Percentiles rank a stretch among this genome's conserved stretches.
These are phyloP conservation scores for Trapa incisa DNA, from an alignment of 345 rosid species.

Conservation along the genomic window DNA sequence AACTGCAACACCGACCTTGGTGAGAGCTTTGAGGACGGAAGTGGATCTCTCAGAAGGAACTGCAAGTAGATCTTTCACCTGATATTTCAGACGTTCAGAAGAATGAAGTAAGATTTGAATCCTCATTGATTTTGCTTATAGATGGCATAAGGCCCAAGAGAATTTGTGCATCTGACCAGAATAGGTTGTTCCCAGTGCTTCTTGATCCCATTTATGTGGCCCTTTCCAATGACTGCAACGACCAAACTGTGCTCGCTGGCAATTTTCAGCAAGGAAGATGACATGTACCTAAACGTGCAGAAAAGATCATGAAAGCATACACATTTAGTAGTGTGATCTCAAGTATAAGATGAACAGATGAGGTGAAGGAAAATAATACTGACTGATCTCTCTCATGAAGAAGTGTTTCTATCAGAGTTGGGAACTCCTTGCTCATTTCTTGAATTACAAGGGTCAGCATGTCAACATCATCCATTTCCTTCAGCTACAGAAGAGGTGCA, in stretches of 20 bases:
- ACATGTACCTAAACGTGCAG: constrained; percentile 59
- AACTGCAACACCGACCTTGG: constrained; percentile 33
- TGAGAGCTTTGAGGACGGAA: constrained; percentile 35
- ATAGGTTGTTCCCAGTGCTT: constrained; percentile 83
- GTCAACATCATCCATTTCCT: constrained; percentile 86
- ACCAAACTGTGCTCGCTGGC: constrained; percentile 71
- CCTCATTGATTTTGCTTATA: too few relatives aligned
- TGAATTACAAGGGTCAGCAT: constrained; percentile 94
- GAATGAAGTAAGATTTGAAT: not conserved
- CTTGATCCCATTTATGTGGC: constrained; percentile 80
- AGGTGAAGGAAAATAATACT: constrained; percentile 21
- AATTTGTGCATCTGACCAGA: constrained; percentile 25
- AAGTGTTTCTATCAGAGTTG: constrained; percentile 86
- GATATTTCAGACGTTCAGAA: constrained; percentile 1
- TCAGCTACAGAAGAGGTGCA: constrained; percentile 37
- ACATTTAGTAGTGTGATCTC: not conserved
- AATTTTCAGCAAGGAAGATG: constrained; percentile 49
- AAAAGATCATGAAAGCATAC: not conserved
- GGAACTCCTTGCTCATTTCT: constrained; percentile 97
- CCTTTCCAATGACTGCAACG: constrained; percentile 93
- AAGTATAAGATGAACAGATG: not conserved
- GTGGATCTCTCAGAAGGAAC: constrained; percentile 38
- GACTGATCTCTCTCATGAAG: constrained; percentile 96
- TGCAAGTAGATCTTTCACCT: constrained; percentile 58
- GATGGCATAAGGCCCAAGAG: not conserved